Conservation (phyloP, 1,139 yeast species). For the Spathaspora sp. region DNA sequence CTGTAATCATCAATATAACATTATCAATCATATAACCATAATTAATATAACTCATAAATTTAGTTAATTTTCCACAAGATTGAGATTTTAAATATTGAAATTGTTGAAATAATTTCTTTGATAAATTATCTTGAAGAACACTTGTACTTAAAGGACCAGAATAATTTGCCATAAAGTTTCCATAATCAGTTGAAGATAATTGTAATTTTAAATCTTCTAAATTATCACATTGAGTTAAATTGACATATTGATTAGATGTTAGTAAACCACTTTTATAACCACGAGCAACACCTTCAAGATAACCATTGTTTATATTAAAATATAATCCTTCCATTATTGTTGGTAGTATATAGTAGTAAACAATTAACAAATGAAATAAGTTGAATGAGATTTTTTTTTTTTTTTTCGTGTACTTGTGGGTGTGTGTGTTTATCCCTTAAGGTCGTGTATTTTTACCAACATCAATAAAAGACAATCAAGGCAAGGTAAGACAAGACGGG, state of each 20-base stretch:
- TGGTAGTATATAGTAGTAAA: not conserved
- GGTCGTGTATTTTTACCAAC: constrained; percentile 1
- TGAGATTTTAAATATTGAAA: constrained; percentile 84
- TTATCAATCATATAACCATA: constrained; percentile 99
- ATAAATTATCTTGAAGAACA: constrained; percentile 75
- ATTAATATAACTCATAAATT: constrained; percentile 86
- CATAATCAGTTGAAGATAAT: constrained; percentile 93
- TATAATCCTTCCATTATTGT: constrained; percentile 25
- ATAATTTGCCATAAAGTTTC: constrained; percentile 81
- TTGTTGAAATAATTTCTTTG: constrained; percentile 74
- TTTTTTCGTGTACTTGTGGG: too few relatives aligned
- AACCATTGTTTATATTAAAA: constrained; percentile 88
- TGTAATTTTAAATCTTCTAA: constrained; percentile 93
- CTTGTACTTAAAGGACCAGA: constrained; percentile 82
- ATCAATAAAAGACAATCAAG: not conserved
- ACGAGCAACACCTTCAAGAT: constrained; percentile 89
- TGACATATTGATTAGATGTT: constrained; percentile 76
- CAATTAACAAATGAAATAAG: not conserved
- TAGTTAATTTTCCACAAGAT: constrained; percentile 74
- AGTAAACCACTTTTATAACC: constrained; percentile 89
- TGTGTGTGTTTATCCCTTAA: not conserved
- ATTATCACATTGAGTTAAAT: constrained; percentile 93
- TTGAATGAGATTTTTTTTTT: not conserved
- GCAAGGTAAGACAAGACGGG: not conserved
- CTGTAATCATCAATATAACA: constrained; percentile 93